Evolutionary conservation across 1,139 yeast genomes (phyloP), one percentile per base, ranked within the genome.

Genomic region (Schwanniomyces etchellsii): DNA sequence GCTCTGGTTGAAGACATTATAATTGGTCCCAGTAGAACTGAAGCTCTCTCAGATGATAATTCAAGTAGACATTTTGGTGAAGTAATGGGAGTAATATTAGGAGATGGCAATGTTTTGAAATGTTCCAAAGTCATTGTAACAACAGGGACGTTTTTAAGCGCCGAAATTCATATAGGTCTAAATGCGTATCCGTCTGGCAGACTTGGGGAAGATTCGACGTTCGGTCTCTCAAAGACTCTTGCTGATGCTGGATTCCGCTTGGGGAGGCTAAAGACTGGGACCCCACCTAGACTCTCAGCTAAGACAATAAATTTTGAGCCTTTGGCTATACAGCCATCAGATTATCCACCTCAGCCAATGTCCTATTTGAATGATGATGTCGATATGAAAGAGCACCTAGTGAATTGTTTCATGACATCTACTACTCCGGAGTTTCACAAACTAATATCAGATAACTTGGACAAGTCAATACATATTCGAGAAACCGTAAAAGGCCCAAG

Each of bases 401-500:
- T 83, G 1, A 51, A 69, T 14, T 89, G 97, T 51, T 81, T 80
- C 52, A 76, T 81, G 42, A 88, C 98, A 0, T 53, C 68, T 24
- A 91, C 99, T 0, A 88, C 88, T 0, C 73, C 77, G 0, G 76
- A 69, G 28, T 64, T 94, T 34, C 97, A 89, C 49, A 67, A 78
- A 5, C 56, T 86, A 17, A 65, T 93, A 16, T 61, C 77, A 12
- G 60, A 68, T 2, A 89, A 91, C 49, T 65, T 93, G 30, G 81
- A 85, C 47, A 74, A 82, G 47, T 81, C 95, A 3, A 75, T 91
- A 9, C 99, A 93, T 53, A 89, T 93, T 21, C 63, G 89, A 38
- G 98, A 93, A 59, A 82, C 95, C 0, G 95, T 91, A 5, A 86
- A 85, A 45, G 98, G 98, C 0, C 99, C 99, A 2, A 64, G 99